Conservation (phyloP, 257 asterid species). For the Eustoma russellianum region DNA sequence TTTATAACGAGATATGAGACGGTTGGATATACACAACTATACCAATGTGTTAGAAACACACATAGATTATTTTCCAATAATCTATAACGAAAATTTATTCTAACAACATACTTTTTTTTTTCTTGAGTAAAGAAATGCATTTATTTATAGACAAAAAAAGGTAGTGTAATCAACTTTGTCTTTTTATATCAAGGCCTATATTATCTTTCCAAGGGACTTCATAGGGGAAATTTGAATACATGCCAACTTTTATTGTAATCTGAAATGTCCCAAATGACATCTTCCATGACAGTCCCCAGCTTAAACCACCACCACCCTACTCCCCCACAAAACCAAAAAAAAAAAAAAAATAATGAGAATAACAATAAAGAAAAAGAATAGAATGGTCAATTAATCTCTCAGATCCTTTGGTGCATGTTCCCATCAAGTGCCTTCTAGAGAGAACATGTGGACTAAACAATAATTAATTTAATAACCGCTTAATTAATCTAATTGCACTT, state of each 20-base stretch:
- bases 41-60: too few species aligned
- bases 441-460: constrained; percentile 31
- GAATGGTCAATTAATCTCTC: constrained; percentile 26
- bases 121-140: too few species aligned
- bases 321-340: too few species aligned
- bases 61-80: too few species aligned
- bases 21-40: too few species aligned
- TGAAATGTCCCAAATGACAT: background rate
- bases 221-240: background rate
- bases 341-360: background rate
- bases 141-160: too few species aligned
- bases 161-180: background rate
- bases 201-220: background rate
- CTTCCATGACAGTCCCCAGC: constrained; percentile 4
- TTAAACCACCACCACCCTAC: background rate
- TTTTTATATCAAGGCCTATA: background rate
- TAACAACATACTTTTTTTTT: too few species aligned
- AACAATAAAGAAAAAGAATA: background rate
- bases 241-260: background rate
- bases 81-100: too few species aligned
- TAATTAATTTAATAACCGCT: constrained; percentile 9
- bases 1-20: too few species aligned
- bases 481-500: constrained; percentile 5
- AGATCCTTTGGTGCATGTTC: constrained; percentile 24
- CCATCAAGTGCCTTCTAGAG: constrained; percentile 10